Evolutionary conservation across 768 basidiomycete genomes (phyloP).

Genomic region (Mycena amicta): DNA sequence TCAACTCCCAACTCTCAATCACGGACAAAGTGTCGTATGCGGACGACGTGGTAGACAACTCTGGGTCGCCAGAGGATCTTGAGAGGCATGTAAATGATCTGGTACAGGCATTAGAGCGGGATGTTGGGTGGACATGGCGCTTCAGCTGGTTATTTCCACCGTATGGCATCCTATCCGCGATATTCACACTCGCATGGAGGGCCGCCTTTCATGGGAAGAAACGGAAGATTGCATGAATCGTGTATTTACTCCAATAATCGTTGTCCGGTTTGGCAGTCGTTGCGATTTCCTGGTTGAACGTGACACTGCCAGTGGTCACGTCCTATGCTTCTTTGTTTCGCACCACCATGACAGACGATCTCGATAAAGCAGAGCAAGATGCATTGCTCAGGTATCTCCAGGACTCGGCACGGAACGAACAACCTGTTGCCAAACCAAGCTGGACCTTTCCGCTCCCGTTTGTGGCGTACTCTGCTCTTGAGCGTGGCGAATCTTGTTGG

Average conservation of each 20-base stretch:
- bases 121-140: constrained; percentile 60
- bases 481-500: not conserved
- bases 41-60: constrained; percentile 87
- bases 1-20: constrained; percentile 82
- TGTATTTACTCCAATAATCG: no score
- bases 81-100: constrained; percentile 54
- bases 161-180: constrained; percentile 47
- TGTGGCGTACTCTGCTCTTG: not conserved
- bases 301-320: no score
- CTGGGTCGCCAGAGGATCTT: constrained; percentile 71
- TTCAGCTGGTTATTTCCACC: constrained; percentile 67
- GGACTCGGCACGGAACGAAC: not conserved
- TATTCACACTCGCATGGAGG: constrained; percentile 31
- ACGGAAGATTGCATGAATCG: no score
- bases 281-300: no score
- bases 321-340: not conserved
- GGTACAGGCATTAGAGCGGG: constrained; percentile 43
- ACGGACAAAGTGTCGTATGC: constrained; percentile 81
- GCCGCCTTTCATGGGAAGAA: not conserved
- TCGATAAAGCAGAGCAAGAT: no score
- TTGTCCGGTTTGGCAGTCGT: no score
- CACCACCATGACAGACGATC: not conserved
- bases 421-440: constrained; percentile 1
- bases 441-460: constrained; percentile 18
- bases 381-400: no score